These are phyloP conservation scores for Botrytis cinerea DNA, from an alignment of 2,329 filamentous ascomycete genomes.

Conservation along the genomic window DNA sequence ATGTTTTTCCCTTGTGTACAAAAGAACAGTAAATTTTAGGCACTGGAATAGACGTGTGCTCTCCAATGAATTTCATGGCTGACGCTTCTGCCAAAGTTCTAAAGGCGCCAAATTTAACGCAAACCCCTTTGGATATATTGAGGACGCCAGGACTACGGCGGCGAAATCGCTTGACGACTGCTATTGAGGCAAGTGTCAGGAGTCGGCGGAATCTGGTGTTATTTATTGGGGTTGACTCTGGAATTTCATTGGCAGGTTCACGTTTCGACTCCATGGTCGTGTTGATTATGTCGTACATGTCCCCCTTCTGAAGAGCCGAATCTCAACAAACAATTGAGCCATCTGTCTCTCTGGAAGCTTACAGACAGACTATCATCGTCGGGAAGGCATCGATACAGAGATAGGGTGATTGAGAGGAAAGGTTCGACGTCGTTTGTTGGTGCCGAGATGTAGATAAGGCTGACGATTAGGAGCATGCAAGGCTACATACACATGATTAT, in stretches of 20 bases:
- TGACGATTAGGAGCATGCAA: neutral
- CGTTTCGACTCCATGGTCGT: neutral
- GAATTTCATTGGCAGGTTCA: neutral
- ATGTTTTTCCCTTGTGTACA: conserved; percentile 36
- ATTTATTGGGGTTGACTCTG: neutral
- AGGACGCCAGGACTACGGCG: too few species aligned
- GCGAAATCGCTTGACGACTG: too few species aligned
- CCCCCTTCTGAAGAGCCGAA: neutral
- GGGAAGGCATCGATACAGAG: neutral
- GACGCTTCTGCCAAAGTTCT: conserved; percentile 41
- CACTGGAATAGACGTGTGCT: conserved; percentile 44
- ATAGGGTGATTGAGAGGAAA: neutral
- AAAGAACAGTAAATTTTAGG: conserved; percentile 44
- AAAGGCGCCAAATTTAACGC: too few species aligned
- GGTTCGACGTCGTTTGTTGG: neutral
- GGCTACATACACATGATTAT: neutral
- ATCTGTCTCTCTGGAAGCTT: neutral
- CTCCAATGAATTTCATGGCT: conserved; percentile 42
- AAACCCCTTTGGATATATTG: too few species aligned
- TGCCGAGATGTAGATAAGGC: neutral
- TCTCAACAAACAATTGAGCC: neutral
- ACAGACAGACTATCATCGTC: neutral
- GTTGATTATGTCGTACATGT: neutral
- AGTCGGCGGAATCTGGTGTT: neutral
- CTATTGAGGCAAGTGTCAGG: neutral